Evolutionary conservation across 2,329 filamentous ascomycete genomes (phyloP).

Genomic region (Trichoderma sp.): DNA sequence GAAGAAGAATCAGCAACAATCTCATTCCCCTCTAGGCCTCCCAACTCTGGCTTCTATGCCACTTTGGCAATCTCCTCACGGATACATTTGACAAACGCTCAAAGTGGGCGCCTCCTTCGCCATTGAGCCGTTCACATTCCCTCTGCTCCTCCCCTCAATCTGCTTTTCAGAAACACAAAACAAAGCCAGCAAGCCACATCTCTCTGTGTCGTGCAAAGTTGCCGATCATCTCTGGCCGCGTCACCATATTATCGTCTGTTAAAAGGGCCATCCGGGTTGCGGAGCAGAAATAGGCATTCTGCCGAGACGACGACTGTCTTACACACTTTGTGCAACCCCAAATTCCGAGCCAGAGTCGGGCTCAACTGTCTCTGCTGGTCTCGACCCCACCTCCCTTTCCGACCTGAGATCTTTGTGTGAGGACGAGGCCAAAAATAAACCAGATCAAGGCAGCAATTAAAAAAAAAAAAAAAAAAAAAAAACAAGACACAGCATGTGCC

Average conservation of each 20-base stretch:
- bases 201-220: not conserved
- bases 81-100: not conserved
- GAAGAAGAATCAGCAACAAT: no score
- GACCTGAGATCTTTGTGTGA: not conserved
- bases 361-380: not conserved
- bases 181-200: constrained; percentile 11
- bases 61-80: not conserved
- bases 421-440: not conserved
- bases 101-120: not conserved
- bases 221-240: not conserved
- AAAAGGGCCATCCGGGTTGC: not conserved
- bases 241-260: not conserved
- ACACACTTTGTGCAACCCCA: constrained; percentile 11
- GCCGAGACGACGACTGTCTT: constrained; percentile 25
- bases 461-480: not conserved
- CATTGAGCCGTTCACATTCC: not conserved
- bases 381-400: not conserved
- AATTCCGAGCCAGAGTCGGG: constrained; percentile 16
- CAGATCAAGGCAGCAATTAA: no score
- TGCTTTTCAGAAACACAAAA: not conserved
- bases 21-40: not conserved
- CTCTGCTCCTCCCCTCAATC: not conserved
- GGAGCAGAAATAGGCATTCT: constrained; percentile 19
- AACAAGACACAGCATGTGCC: constrained; percentile 41
- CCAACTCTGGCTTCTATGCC: not conserved